Base-by-base conservation (phyloP, 108 stramenopile genomes). In the Skeletonema tropicum region DNA sequence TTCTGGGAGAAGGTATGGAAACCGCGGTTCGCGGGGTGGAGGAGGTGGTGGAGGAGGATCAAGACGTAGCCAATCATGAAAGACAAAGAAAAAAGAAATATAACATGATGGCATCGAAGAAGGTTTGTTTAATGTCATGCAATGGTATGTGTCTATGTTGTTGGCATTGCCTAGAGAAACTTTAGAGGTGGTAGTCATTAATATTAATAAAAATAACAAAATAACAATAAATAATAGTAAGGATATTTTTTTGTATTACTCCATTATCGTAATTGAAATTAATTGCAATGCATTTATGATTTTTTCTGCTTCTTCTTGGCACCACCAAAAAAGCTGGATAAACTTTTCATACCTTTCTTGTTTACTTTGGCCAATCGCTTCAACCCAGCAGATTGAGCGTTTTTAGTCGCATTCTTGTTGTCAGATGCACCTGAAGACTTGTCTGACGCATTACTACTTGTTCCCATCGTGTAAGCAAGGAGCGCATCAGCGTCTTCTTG, bases 261-360 rank as follows among this genome's bases (percentile, higher is more conserved):
- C 66, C 9, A 11, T 45, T 45, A 55, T 55, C 15, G 23, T 23
- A 23, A 7, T 7, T 55, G 25, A 23, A 23, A 7, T 7, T 55
- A 55, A 23, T 25, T 55, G 52, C 23, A 10, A 23, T 21, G 19
- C 21, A 25, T 39, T 35, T 36, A 38, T 49, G 8, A 60, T 25
- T 79, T 69, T 41, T 76, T 70, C 25, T 66, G 12, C n/a, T 66
- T 58, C 63, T 75, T 79, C 13, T 45, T 57, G 2, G 35, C 48
- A 19, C 70, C 88, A 58, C 87, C 85, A 70, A 92, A 92, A 55
- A 92, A 92, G 52, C 85, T 83, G 13, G 80, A 63, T 31, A 92
- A 46, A 49, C 85, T 83, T 66, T 87, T 88, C 91, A 92, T 92
- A 10, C 91, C 91, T 63, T 88, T 89, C 46, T 82, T 92, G 75